Percentiles rank a stretch among this genome's conserved stretches.
phyloP scores from a whole-genome alignment of 208 protist genomes.

The Leishmania amazonensis region DNA sequence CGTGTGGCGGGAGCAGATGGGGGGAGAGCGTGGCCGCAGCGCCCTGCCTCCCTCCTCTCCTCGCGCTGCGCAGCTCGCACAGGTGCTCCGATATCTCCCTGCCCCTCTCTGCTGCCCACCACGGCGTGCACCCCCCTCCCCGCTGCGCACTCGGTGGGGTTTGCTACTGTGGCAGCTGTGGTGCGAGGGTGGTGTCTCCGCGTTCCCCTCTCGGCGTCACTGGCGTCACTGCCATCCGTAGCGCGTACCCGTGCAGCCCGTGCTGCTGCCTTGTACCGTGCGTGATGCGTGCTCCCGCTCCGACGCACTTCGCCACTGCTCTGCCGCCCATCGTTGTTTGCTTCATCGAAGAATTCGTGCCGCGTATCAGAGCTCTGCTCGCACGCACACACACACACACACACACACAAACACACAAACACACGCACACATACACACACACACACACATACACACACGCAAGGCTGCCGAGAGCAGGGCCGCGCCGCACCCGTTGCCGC shows the following conservation, averaged over 20 bases:
- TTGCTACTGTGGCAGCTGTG: too few species aligned
- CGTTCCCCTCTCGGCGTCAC: neutral
- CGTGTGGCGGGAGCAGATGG: neutral
- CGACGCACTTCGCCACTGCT: neutral
- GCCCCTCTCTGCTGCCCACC: neutral
- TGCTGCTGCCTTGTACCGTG: too few species aligned
- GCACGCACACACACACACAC: too few species aligned
- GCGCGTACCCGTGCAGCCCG: too few species aligned
- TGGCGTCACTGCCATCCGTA: too few species aligned
- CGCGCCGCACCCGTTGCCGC: neutral
- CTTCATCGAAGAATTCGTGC: neutral
- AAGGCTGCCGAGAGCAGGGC: neutral
- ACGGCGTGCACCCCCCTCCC: too few species aligned
- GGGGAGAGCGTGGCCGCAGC: neutral
- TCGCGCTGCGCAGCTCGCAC: neutral
- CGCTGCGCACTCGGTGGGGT: too few species aligned
- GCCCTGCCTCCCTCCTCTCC: neutral
- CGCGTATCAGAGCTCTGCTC: too few species aligned
- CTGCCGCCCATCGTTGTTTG: neutral
- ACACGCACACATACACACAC: too few species aligned
- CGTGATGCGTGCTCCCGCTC: neutral
- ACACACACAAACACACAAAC: too few species aligned
- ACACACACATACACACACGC: neutral
- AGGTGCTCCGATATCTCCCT: neutral
- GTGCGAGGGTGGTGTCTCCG: too few species aligned